phyloP scores from a whole-genome alignment of 2,329 filamentous ascomycete species.

The Pseudocercospora ulei region DNA sequence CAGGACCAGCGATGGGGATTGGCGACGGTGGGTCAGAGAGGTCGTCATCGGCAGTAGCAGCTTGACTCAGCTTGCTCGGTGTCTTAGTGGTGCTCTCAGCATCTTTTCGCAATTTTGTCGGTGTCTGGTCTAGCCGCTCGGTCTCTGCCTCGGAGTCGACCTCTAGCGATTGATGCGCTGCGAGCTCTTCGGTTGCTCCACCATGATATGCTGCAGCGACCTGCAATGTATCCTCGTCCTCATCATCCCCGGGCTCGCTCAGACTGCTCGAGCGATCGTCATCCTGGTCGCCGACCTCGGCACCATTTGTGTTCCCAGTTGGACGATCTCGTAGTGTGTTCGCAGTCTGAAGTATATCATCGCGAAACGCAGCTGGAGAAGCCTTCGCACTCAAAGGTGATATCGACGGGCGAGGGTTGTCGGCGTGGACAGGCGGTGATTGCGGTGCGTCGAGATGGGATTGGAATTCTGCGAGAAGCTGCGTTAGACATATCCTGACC shows the following conservation, averaged over 20 bases:
- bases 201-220: constrained; percentile 10
- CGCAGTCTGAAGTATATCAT: constrained; percentile 11
- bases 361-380: constrained; percentile 26
- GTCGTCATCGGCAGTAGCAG: constrained; percentile 39
- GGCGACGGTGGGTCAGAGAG: constrained; percentile 36
- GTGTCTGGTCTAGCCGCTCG: constrained; percentile 72
- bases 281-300: constrained; percentile 24
- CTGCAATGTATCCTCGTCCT: constrained; percentile 30
- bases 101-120: constrained; percentile 28
- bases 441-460: constrained; percentile 14
- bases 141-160: constrained; percentile 83
- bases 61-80: constrained; percentile 65
- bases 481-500: background rate
- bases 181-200: constrained; percentile 12
- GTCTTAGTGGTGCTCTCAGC: constrained; percentile 52
- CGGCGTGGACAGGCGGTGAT: constrained; percentile 15
- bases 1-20: constrained; percentile 23
- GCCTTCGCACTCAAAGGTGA: constrained; percentile 32
- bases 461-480: constrained; percentile 13
- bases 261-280: constrained; percentile 68
- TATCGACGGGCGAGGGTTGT: constrained; percentile 27
- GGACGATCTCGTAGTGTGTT: constrained; percentile 1
- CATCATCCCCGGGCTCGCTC: constrained; percentile 81
- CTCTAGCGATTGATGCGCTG: constrained; percentile 33
- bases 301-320: constrained; percentile 9